Evolutionary conservation across 2,329 filamentous ascomycete genomes (phyloP), one percentile per base, ranked within the genome.

Genomic region (Hymenoscyphus albidus): DNA sequence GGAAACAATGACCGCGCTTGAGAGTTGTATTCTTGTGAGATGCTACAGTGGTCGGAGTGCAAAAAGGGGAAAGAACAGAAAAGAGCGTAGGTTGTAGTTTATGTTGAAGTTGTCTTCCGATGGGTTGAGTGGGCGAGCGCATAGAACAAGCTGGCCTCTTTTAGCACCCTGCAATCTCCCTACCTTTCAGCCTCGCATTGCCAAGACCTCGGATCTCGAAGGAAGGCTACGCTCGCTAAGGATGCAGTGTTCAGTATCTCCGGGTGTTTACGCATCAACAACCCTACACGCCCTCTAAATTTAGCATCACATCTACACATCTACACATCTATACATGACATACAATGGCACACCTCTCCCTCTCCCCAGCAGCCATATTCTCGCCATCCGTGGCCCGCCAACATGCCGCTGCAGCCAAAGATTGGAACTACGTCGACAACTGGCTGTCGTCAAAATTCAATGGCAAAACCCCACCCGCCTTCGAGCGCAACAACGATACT

Each of bases 401-500:
- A 66, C 90, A 92, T 70, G 90, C 91, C 67, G 90, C 90, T 13
- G 88, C 90, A 68, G 91, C 92, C 58, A 93, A 94, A 74, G 93
- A 97, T 78, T 98, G 94, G 94, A 88, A 88, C 63, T 92, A 91
- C 70, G 85, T 97, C 70, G 92, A 96, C 77, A 81, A 82, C 71
- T 98, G 94, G 93, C 85, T 97, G 12, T 81, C 83, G 57, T 83
- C 85, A 65, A 90, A 90, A 73, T 91, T 90, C 70, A 82, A 83
- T 56, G 83, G 85, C 38, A 85, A 84, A 57, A 75, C 83, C 0
- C 79, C 88, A 0, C 93, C 92, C 0, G 75, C 82, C 0, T 97
- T 97, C 76, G 94, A 98, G 78, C 88, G 92, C 72, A 97, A 95
- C 74, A 83, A 89, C 38, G 90, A 94, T 57, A 97, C 93, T 0